Conservation (phyloP, 192 early-diverging fungal genomes). For the Rhizophagus sp. region DNA sequence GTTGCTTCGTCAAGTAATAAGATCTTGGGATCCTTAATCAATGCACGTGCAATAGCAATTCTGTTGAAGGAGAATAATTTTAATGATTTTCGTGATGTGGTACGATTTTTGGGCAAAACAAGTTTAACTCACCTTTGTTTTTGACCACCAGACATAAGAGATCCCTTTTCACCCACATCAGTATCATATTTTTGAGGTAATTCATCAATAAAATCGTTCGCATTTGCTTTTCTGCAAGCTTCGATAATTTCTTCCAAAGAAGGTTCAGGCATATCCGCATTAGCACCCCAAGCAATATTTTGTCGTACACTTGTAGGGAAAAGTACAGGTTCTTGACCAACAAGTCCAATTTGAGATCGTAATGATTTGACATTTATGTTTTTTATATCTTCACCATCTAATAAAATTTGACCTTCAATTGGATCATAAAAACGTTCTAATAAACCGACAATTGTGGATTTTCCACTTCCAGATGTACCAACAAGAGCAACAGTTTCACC, state of each 20-base stretch:
- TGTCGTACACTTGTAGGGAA: constrained; percentile 76
- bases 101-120: constrained; percentile 35
- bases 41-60: constrained; percentile 88
- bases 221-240: constrained; percentile 68
- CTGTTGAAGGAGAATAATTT: not conserved
- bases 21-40: constrained; percentile 74
- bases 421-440: constrained; percentile 82
- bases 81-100: not conserved
- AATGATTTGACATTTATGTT: constrained; percentile 77
- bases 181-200: constrained; percentile 87
- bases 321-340: constrained; percentile 81
- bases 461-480: constrained; percentile 83
- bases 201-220: constrained; percentile 70
- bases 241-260: constrained; percentile 40
- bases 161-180: constrained; percentile 80
- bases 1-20: constrained; percentile 81
- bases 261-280: not conserved
- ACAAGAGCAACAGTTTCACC: constrained; percentile 90
- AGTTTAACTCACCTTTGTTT: constrained; percentile 87
- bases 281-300: constrained; percentile 65
- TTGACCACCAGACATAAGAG: constrained; percentile 87
- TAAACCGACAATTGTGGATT: constrained; percentile 72
- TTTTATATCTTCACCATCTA: constrained; percentile 76
- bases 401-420: constrained; percentile 50
- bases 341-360: constrained; percentile 51